These are phyloP conservation scores for Fusarium tuaranense DNA, from an alignment of 2,329 filamentous ascomycete species.

Conservation along the genomic window DNA sequence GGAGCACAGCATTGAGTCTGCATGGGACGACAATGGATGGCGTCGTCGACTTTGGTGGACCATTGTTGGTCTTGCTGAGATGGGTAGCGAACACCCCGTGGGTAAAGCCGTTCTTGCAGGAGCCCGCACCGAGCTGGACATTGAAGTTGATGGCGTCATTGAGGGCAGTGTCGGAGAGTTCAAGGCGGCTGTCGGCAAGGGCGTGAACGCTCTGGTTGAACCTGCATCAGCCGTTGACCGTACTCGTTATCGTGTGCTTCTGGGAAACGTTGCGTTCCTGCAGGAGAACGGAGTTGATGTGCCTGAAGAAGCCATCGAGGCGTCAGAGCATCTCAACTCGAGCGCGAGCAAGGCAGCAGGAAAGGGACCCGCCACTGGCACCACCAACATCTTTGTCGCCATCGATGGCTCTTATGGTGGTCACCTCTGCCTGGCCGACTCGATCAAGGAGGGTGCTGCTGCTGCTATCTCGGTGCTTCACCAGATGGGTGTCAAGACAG, in stretches of 20 bases:
- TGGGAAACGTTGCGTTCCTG: conserved; percentile 86
- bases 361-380: conserved; percentile 68
- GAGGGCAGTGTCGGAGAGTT: conserved; percentile 91
- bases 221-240: conserved; percentile 76
- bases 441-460: conserved; percentile 87
- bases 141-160: conserved; percentile 78
- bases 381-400: conserved; percentile 91
- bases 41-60: conserved; percentile 90
- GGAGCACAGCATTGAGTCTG: conserved; percentile 71
- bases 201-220: conserved; percentile 85
- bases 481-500: conserved; percentile 86
- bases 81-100: conserved; percentile 95
- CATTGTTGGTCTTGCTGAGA: conserved; percentile 94
- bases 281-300: conserved; percentile 76
- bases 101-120: conserved; percentile 85
- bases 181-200: conserved; percentile 83
- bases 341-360: conserved; percentile 53
- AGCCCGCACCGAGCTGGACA: conserved; percentile 80
- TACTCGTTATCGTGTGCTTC: conserved; percentile 79
- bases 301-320: conserved; percentile 71
- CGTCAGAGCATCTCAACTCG: conserved; percentile 69
- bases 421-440: conserved; percentile 86
- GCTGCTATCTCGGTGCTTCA: conserved; percentile 85
- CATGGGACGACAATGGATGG: conserved; percentile 78
- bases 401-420: conserved; percentile 87